Evolutionary conservation across 164 flowering plant species (phyloP).

Genomic region (Vitis labrusca): DNA sequence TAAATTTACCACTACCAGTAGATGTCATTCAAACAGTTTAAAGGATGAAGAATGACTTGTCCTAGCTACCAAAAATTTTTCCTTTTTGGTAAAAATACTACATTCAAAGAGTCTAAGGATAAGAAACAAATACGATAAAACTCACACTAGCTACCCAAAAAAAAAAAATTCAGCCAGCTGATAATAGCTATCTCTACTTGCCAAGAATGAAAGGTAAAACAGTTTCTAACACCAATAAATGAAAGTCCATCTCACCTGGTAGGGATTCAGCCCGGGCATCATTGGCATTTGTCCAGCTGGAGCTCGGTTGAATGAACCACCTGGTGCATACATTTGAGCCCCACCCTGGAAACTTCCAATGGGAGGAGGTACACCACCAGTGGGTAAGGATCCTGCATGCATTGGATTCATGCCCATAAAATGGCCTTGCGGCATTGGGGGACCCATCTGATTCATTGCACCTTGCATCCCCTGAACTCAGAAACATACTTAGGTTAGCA

Average conservation of each 20-base stretch:
- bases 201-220: not conserved
- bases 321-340: conserved; percentile 61
- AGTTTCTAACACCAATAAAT: not conserved
- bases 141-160: not conserved
- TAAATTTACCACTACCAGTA: too few species aligned
- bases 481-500: conserved; percentile 3
- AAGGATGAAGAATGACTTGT: too few species aligned
- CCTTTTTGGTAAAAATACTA: too few species aligned
- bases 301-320: conserved; percentile 65
- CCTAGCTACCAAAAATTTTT: too few species aligned
- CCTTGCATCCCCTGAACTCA: conserved; percentile 71
- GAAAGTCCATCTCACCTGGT: conserved; percentile 57
- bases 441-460: conserved; percentile 65
- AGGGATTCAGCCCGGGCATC: conserved; percentile 74
- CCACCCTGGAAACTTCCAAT: conserved; percentile 62
- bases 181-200: not conserved
- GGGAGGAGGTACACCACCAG: conserved; percentile 43
- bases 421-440: conserved; percentile 73
- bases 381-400: conserved; percentile 58
- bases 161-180: not conserved
- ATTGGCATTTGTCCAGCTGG: conserved; percentile 73
- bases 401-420: conserved; percentile 79
- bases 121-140: too few species aligned
- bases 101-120: too few species aligned
- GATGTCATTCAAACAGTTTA: too few species aligned